Evolutionary conservation across 768 basidiomycete genomes (phyloP).

Genomic region (Tulasnella sp.): DNA sequence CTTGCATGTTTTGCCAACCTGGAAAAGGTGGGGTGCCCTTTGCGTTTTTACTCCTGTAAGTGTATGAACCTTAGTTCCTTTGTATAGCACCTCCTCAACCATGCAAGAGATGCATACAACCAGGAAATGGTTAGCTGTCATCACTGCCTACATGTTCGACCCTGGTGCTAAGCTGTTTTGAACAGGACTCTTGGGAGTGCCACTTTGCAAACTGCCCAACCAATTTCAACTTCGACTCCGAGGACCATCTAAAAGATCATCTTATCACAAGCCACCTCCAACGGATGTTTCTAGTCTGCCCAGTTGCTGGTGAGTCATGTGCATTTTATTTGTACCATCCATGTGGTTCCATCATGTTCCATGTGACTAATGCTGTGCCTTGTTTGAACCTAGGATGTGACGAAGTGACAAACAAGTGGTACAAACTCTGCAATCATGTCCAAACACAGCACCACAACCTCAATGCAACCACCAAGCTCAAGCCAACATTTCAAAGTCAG

Average conservation of each 20-base stretch:
- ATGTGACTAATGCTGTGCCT: background rate
- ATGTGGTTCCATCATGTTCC: background rate
- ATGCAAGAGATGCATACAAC: background rate
- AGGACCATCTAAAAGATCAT: background rate
- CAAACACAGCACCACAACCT: background rate
- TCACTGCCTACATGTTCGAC: background rate
- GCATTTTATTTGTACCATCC: background rate
- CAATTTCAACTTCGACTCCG: background rate
- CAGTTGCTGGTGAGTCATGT: background rate
- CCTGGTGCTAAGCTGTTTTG: background rate
- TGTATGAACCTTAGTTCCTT: background rate
- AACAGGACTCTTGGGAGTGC: background rate
- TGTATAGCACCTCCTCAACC: background rate
- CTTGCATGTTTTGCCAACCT: background rate
- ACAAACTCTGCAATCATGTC: conserved; percentile 5
- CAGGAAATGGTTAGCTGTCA: background rate
- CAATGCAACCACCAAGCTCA: background rate
- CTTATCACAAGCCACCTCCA: background rate
- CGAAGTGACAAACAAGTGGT: background rate
- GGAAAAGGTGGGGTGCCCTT: background rate
- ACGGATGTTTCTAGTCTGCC: background rate
- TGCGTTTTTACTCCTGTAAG: background rate
- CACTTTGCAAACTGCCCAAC: background rate
- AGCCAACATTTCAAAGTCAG: background rate
- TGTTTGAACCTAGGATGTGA: background rate